Conservation (phyloP, 306 rosid genomes). For the Cucurbita pepo region DNA sequence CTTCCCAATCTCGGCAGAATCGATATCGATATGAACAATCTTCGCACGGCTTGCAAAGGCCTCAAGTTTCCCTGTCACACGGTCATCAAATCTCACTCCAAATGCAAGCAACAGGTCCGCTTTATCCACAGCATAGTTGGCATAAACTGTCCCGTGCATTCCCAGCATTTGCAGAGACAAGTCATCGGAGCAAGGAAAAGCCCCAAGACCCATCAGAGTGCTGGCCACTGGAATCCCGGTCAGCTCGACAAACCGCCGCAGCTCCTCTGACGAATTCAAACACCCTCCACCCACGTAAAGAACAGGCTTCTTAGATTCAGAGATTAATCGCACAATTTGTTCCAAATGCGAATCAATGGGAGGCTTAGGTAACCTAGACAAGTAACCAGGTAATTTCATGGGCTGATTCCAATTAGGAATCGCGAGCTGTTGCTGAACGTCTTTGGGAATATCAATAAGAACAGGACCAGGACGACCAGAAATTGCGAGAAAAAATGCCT, state of each 20-base stretch:
- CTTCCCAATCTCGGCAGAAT: slow-evolving; percentile 89
- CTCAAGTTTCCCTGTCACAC: slow-evolving; percentile 81
- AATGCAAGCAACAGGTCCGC: slow-evolving; percentile 71
- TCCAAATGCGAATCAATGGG: slow-evolving; percentile 30
- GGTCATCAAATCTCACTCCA: slow-evolving; percentile 91
- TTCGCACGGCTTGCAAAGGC: slow-evolving; percentile 78
- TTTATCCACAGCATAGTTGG: slow-evolving; percentile 75
- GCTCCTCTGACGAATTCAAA: slow-evolving; percentile 54
- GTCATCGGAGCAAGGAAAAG: slow-evolving; percentile 27
- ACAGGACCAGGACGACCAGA: slow-evolving; percentile 85
- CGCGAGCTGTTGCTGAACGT: slow-evolving; percentile 71
- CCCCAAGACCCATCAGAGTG: slow-evolving; percentile 83
- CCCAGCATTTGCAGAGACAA: slow-evolving; percentile 78
- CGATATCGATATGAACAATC: slow-evolving; percentile 83
- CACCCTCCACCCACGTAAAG: slow-evolving; percentile 84
- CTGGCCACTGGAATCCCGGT: slow-evolving; percentile 72
- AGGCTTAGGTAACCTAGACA: slow-evolving; percentile 47
- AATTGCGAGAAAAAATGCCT: slow-evolving; percentile 57
- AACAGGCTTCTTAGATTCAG: slow-evolving; percentile 56
- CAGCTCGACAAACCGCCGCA: slow-evolving; percentile 46
- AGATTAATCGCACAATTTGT: slow-evolving; percentile 38
- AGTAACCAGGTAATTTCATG: slow-evolving; percentile 34
- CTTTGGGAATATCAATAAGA: slow-evolving; percentile 69
- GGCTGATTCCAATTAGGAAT: slow-evolving; percentile 57
- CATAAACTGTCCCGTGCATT: slow-evolving; percentile 87